Evolutionary conservation across 306 rosid genomes (phyloP).

Genomic region (Quercus suber): DNA sequence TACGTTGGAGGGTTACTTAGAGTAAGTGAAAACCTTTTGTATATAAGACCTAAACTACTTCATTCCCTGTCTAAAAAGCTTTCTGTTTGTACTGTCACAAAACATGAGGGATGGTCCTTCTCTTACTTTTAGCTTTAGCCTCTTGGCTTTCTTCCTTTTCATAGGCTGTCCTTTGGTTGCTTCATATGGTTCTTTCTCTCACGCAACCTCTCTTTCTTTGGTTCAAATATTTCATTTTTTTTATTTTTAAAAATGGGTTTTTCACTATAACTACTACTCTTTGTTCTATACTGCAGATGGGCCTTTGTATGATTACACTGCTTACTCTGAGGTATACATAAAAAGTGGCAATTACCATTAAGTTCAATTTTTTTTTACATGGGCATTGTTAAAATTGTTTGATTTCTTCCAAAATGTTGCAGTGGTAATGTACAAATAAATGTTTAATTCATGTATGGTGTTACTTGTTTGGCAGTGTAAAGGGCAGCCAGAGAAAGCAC

Average conservation of each 20-base stretch:
- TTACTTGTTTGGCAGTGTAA: conserved; percentile 50
- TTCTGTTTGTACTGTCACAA: neutral
- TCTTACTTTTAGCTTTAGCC: conserved; percentile 3
- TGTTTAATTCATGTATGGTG: no score
- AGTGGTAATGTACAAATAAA: neutral
- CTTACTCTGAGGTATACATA: conserved; percentile 64
- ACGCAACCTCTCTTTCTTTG: neutral
- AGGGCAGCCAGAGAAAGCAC: conserved; percentile 53
- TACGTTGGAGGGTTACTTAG: neutral
- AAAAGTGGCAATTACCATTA: neutral
- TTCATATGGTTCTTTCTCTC: conserved; percentile 50
- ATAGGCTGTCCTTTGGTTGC: conserved; percentile 29
- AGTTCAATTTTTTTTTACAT: no score
- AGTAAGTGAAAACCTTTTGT: conserved; percentile 9
- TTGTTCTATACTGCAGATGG: conserved; percentile 62
- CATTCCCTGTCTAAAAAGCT: neutral
- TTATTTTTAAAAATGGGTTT: no score
- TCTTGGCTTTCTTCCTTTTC: conserved; percentile 31
- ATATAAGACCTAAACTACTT: neutral
- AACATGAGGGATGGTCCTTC: conserved; percentile 29
- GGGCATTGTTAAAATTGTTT: neutral
- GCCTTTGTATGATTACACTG: conserved; percentile 78
- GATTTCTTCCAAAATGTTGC: neutral
- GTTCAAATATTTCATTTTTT: neutral
- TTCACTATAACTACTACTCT: neutral